Base-by-base conservation (phyloP, 108 stramenopile species). In the Stephanodiscus triporus region DNA sequence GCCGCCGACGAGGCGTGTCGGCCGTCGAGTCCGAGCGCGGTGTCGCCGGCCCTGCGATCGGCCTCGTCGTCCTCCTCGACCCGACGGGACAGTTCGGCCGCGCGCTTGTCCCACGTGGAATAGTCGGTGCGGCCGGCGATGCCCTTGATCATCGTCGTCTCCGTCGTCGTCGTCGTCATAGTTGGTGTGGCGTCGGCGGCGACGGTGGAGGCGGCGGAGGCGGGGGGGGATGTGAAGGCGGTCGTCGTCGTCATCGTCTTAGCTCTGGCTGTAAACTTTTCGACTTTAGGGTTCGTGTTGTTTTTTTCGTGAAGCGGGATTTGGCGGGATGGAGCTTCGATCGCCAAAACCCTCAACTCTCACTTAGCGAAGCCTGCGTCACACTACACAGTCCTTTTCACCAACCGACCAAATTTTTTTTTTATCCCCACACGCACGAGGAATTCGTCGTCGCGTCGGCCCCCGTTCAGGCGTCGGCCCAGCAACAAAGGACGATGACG, bases 51-150 rank as follows among this genome's bases (percentile, higher is more conserved):
- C 61, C 80, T 72, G 9, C 47, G 60, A 60, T 91, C 94, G 8
- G 67, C 32, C 37, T 88, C 65, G 54, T 90, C 87, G 57, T 89
- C 86, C 24, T 82, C 67, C 22, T 89, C 90, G 10, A 77, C 68
- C 30, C 87, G 72, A 20, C 75, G 66, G 53, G 85, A 57, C 26
- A 95, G 69, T 23, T 85, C 82, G 24, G 79, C 75, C 6, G 93
- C 80, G 19, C 78, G 68, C 63, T 84, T 87, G 62, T 92, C 84
- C 93, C 93, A 95, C 29, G 89, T 53, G 61, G 68, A 80, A 66
- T 92, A 92, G 78, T 92, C 79, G 55, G 71, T 91, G 19, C 89
- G 81, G 51, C 92, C 92, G 10, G 92, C 92, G 20, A 79, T 75
- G 45, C 89, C 90, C 42, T 73, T 80, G 32, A 36, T 62, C 37